Conservation (phyloP, 805 yeast species). For the Candida odintsovae region DNA sequence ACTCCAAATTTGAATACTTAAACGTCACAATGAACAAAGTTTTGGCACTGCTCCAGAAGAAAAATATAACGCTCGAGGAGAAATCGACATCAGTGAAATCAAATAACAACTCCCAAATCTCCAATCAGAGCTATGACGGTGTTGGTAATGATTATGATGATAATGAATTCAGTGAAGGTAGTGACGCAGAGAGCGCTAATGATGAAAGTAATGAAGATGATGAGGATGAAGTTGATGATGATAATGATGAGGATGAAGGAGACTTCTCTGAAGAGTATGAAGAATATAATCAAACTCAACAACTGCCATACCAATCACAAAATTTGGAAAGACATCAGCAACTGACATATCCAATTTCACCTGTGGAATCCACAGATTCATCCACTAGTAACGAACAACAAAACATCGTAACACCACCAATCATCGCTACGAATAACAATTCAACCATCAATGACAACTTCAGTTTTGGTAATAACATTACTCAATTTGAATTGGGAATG, state of each 20-base stretch:
- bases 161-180: background rate
- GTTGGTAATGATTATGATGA: background rate
- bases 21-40: slow-evolving; percentile 11
- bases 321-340: background rate
- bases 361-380: slow-evolving; percentile 2
- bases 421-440: background rate
- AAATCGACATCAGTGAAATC: background rate
- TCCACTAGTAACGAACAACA: background rate
- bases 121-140: background rate
- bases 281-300: background rate
- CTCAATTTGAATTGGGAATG: background rate
- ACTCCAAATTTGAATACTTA: slow-evolving; percentile 12
- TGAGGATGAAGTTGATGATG: background rate
- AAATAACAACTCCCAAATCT: background rate
- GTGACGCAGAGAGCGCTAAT: background rate
- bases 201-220: background rate
- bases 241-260: background rate
- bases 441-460: background rate
- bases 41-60: slow-evolving; percentile 7
- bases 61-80: background rate
- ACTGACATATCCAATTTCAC: slow-evolving; percentile 3
- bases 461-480: background rate
- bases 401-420: background rate
- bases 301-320: background rate
- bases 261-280: slow-evolving; percentile 1